A percentile compares a stretch with the other conserved stretches of the same genome.
Conservation (phyloP, 495 filamentous ascomycete species). For the Chaetomium tenue region DNA sequence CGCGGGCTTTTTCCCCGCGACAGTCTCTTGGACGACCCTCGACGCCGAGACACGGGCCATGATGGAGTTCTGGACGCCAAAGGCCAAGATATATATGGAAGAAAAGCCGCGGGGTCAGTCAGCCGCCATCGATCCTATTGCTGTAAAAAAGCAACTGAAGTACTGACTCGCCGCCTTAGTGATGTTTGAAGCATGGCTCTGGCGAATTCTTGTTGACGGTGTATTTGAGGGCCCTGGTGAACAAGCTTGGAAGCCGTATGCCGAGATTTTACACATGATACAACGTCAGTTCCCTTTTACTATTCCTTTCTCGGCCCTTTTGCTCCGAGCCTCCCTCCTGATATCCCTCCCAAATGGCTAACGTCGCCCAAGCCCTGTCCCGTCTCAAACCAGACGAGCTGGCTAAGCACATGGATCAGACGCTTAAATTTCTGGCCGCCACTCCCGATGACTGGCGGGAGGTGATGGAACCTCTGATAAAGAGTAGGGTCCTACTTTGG, state of each 20-base stretch:
- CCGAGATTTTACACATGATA: background rate
- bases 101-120: background rate
- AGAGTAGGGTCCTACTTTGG: background rate
- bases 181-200: background rate
- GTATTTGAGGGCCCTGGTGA: background rate
- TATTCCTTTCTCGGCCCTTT: background rate
- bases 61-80: background rate
- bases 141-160: background rate
- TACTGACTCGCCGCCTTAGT: background rate
- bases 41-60: background rate
- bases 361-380: background rate
- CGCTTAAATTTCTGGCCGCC: too few relatives aligned
- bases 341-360: background rate
- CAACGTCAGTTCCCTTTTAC: background rate
- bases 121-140: background rate
- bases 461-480: background rate
- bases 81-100: background rate
- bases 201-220: background rate
- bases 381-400: background rate
- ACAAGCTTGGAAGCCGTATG: background rate
- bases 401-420: background rate
- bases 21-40: background rate
- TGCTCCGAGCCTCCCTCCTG: too few relatives aligned
- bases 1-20: background rate
- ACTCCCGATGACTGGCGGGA: background rate